A percentile compares a stretch with the other conserved stretches of the same genome.
These are phyloP conservation scores for Verticillium zaregamsianum DNA, from an alignment of 2,329 filamentous ascomycete genomes.

Conservation along the genomic window DNA sequence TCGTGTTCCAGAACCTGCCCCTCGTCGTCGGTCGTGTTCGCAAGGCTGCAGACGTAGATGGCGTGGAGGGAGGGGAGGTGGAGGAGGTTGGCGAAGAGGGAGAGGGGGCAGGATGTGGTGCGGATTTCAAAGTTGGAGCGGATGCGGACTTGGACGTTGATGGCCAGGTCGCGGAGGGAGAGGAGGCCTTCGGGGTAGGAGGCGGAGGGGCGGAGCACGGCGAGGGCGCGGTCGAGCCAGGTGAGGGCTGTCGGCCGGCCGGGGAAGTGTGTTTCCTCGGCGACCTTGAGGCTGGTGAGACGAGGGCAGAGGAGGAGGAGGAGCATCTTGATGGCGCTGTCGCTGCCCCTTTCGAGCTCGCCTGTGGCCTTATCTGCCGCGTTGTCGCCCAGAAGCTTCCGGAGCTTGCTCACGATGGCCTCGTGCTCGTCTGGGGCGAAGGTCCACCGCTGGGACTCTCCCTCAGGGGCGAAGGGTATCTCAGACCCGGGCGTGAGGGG, in stretches of 20 bases:
- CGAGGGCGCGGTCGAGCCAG: neutral
- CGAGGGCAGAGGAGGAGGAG: slow-evolving; percentile 1
- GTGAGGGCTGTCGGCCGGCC: neutral
- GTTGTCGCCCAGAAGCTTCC: neutral
- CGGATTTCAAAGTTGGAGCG: neutral
- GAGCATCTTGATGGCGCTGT: slow-evolving; percentile 2
- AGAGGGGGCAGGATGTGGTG: neutral
- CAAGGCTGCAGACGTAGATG: neutral
- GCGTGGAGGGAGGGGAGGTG: neutral
- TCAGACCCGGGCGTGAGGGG: neutral
- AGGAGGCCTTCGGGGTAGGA: neutral
- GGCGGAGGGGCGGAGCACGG: neutral
- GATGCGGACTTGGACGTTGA: neutral
- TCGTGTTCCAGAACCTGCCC: neutral
- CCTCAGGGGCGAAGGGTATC: neutral
- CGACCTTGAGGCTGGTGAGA: slow-evolving; percentile 2
- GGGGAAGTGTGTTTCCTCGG: neutral
- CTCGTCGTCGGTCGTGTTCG: neutral
- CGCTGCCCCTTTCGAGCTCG: neutral
- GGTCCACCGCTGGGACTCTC: neutral
- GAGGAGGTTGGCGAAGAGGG: neutral
- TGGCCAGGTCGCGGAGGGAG: neutral
- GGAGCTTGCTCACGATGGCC: neutral
- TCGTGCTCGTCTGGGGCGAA: neutral
- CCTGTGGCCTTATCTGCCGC: neutral